A percentile compares a stretch with the other conserved stretches of the same genome.
Conservation (phyloP, 2,329 filamentous ascomycete species). For the Orbilia javanica region DNA sequence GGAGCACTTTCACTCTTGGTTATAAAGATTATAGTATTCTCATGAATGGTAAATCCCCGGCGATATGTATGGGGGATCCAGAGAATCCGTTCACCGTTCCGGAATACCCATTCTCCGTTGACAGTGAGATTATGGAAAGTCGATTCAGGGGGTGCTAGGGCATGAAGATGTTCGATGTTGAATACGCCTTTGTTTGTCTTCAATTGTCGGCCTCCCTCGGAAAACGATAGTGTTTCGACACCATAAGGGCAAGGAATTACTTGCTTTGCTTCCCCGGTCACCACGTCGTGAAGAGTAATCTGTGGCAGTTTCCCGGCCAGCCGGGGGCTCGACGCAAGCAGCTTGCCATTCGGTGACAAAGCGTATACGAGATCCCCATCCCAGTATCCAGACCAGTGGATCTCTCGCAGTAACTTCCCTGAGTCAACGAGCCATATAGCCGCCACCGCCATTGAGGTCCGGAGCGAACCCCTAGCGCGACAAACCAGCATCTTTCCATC, state of each 20-base stretch:
- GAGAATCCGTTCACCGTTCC: background rate
- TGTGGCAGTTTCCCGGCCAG: too few relatives aligned
- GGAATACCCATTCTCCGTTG: background rate
- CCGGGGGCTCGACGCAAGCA: background rate
- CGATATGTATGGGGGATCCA: background rate
- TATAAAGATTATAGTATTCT: background rate
- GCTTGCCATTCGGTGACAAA: background rate
- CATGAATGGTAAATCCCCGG: background rate
- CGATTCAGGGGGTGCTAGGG: background rate
- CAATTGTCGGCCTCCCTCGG: background rate
- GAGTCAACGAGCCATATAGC: background rate
- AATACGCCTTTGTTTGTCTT: background rate
- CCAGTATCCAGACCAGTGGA: background rate
- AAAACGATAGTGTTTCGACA: background rate
- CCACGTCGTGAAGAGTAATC: background rate
- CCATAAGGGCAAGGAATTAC: background rate
- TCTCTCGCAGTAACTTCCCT: too few relatives aligned
- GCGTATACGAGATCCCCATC: too few relatives aligned
- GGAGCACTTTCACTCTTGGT: too few relatives aligned
- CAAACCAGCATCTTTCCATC: slow-evolving; percentile 6
- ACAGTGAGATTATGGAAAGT: background rate
- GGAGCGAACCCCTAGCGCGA: too few relatives aligned
- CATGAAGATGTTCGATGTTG: background rate
- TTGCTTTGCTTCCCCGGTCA: background rate
- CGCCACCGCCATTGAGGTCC: background rate